Evolutionary conservation across 2,329 filamentous ascomycete species (phyloP).

Genomic region (Pestalotiopsis sp.): DNA sequence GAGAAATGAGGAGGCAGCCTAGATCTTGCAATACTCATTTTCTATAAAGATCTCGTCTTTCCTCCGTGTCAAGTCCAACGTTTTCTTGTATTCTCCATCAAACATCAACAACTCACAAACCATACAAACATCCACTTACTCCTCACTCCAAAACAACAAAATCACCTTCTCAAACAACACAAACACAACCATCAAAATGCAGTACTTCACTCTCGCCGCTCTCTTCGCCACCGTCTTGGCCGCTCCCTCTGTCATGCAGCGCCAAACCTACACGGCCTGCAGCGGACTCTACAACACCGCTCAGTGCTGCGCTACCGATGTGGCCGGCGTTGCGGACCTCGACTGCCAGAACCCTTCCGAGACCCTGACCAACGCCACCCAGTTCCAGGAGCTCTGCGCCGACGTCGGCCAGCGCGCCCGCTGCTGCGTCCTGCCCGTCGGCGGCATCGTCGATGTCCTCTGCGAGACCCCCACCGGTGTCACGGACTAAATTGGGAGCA

Average conservation of each 20-base stretch:
- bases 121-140: not conserved
- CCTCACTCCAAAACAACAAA: not conserved
- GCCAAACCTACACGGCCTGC: constrained; percentile 39
- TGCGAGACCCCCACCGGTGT: constrained; percentile 13
- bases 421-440: constrained; percentile 52
- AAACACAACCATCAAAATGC: constrained; percentile 6
- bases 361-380: constrained; percentile 37
- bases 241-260: constrained; percentile 5
- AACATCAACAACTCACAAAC: not conserved
- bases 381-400: constrained; percentile 47
- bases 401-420: constrained; percentile 45
- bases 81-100: not conserved
- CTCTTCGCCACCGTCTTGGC: constrained; percentile 13
- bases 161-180: not conserved
- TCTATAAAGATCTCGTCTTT: constrained; percentile 8
- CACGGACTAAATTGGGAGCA: constrained; percentile 3
- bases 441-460: constrained; percentile 30
- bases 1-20: not conserved
- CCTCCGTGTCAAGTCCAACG: not conserved
- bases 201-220: constrained; percentile 11
- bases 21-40: not conserved
- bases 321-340: constrained; percentile 43
- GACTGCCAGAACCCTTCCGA: constrained; percentile 51
- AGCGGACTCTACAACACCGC: constrained; percentile 42
- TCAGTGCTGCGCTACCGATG: constrained; percentile 64